Conservation (phyloP, 495 filamentous ascomycete species). For the Venustampulla echinocandica region DNA sequence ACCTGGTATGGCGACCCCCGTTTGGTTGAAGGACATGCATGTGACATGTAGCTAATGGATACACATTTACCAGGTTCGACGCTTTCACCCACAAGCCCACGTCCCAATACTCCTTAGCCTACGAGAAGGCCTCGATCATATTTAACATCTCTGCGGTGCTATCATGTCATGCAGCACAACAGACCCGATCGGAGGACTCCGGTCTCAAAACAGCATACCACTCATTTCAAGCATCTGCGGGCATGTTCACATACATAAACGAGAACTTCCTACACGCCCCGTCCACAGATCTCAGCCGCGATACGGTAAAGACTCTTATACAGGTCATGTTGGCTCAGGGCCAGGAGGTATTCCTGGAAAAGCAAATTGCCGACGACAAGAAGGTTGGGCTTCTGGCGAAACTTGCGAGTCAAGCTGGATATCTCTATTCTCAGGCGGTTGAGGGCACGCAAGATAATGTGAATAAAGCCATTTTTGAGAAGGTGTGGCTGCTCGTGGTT, state of each 20-base stretch:
- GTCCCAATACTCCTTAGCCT: conserved; percentile 90
- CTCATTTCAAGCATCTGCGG: conserved; percentile 94
- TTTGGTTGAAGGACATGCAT: neutral
- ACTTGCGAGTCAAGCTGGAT: conserved; percentile 80
- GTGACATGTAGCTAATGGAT: conserved; percentile 2
- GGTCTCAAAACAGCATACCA: conserved; percentile 96
- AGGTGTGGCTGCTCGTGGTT: conserved; percentile 78
- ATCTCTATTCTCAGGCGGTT: conserved; percentile 75
- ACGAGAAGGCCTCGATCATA: conserved; percentile 97
- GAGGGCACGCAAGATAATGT: conserved; percentile 93
- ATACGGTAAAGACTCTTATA: conserved; percentile 92
- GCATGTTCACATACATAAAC: conserved; percentile 99
- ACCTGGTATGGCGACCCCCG: conserved; percentile 64
- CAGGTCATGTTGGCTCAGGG: conserved; percentile 88
- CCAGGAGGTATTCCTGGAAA: conserved; percentile 95
- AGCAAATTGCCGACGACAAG: conserved; percentile 87
- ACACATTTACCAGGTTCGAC: conserved; percentile 73
- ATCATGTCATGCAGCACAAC: conserved; percentile 90
- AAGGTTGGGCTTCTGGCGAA: conserved; percentile 91
- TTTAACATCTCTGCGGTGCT: conserved; percentile 98
- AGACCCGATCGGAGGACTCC: conserved; percentile 82
- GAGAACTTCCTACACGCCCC: conserved; percentile 98
- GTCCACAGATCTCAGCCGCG: conserved; percentile 84
- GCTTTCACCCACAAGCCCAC: conserved; percentile 96
- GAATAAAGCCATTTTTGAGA: conserved; percentile 85